These are phyloP conservation scores for Saccharomycopsis fibuligera DNA, from an alignment of 805 yeast genomes.

Conservation along the genomic window DNA sequence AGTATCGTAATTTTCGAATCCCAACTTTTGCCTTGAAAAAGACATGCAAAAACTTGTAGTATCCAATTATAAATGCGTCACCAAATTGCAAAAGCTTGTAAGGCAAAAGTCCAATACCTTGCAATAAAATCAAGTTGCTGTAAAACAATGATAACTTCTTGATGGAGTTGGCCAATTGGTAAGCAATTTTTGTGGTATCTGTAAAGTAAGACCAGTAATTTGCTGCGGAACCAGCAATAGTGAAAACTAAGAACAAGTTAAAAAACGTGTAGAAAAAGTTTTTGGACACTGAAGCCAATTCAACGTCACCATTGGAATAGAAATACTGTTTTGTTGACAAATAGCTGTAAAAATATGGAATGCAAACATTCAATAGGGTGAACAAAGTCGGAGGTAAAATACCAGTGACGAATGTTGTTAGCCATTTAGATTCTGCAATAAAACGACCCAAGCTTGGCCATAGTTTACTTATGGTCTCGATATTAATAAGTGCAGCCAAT, in stretches of 20 bases:
- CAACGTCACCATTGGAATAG: slow-evolving; percentile 52
- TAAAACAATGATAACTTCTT: slow-evolving; percentile 48
- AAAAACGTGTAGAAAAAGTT: slow-evolving; percentile 56
- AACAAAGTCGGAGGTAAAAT: slow-evolving; percentile 56
- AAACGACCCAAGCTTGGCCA: slow-evolving; percentile 57
- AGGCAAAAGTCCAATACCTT: slow-evolving; percentile 63
- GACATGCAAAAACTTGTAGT: slow-evolving; percentile 33
- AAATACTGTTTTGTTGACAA: slow-evolving; percentile 47
- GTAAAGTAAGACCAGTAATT: slow-evolving; percentile 51
- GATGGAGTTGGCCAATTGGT: slow-evolving; percentile 46
- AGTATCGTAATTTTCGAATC: slow-evolving; percentile 45
- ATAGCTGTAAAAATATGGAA: slow-evolving; percentile 51
- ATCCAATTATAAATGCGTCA: slow-evolving; percentile 41
- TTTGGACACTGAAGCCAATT: slow-evolving; percentile 49
- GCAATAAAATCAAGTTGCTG: slow-evolving; percentile 58
- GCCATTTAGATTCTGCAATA: slow-evolving; percentile 43
- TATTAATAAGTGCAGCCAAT: slow-evolving; percentile 49
- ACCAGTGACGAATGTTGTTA: slow-evolving; percentile 53
- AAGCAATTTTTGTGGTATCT: slow-evolving; percentile 55
- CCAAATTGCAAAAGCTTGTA: slow-evolving; percentile 50
- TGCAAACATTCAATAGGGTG: slow-evolving; percentile 43
- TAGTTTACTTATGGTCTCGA: slow-evolving; percentile 47
- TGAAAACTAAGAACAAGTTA: slow-evolving; percentile 55
- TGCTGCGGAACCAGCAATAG: slow-evolving; percentile 55
- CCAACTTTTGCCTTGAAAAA: slow-evolving; percentile 29